These are phyloP conservation scores for Penicillium glabrum DNA, from an alignment of 2,329 filamentous ascomycete species.

Conservation along the genomic window DNA sequence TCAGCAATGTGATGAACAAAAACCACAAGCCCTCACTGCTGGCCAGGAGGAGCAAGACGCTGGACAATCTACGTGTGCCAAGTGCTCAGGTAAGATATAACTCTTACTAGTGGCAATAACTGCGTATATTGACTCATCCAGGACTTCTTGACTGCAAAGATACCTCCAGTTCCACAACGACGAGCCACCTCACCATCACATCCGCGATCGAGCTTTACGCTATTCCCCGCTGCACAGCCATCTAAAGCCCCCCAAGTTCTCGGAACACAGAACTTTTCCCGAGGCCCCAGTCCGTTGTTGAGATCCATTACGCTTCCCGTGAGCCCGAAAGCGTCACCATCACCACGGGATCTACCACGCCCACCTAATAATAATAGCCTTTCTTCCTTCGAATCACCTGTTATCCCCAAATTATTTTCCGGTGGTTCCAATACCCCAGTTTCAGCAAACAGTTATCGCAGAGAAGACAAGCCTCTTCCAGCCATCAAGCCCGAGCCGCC, in stretches of 20 bases:
- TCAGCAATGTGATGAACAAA: constrained; percentile 67
- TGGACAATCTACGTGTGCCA: constrained; percentile 55
- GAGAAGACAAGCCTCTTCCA: constrained; percentile 22
- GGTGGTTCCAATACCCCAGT: constrained; percentile 11
- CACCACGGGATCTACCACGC: constrained; percentile 1
- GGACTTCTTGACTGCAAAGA: constrained; percentile 12
- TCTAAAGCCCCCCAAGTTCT: constrained; percentile 32
- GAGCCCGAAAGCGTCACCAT: constrained; percentile 11
- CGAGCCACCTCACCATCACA: constrained; percentile 36
- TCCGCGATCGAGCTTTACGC: constrained; percentile 34
- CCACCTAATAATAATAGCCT: constrained; percentile 7
- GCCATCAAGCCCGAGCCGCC: constrained; percentile 14
- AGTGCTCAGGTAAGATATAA: constrained; percentile 40
- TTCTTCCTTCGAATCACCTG: constrained; percentile 13
- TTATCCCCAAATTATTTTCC: constrained; percentile 10
- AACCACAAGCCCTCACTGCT: constrained; percentile 31
- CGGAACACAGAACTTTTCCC: constrained; percentile 33
- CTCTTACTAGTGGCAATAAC: neutral
- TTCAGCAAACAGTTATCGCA: constrained; percentile 2
- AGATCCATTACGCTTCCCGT: constrained; percentile 22
- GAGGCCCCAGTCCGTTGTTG: constrained; percentile 25
- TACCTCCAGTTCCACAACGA: constrained; percentile 26
- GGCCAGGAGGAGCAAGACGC: constrained; percentile 37
- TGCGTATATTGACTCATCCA: neutral
- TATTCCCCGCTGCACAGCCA: constrained; percentile 38